Evolutionary conservation across 78 protist genomes (phyloP).

Genomic region (Anaeramoeba flamelloides): DNA sequence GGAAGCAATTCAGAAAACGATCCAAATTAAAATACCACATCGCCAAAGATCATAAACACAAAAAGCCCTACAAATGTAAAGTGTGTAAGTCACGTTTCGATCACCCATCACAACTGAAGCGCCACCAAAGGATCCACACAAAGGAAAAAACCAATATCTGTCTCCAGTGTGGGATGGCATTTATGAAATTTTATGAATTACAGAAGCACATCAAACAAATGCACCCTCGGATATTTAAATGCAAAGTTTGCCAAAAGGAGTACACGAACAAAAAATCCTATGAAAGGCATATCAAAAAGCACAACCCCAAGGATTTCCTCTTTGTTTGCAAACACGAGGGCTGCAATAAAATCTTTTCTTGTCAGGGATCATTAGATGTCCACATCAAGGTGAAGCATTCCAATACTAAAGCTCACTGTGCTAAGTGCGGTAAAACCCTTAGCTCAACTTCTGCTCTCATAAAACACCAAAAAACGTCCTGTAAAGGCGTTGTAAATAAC

Average conservation of each 20-base stretch:
- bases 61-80: neutral
- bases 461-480: too few relatives aligned
- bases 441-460: too few relatives aligned
- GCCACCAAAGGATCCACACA: neutral
- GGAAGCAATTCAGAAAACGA: neutral
- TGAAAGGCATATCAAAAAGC: neutral
- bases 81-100: neutral
- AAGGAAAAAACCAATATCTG: neutral
- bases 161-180: neutral
- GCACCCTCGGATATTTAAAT: neutral
- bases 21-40: neutral
- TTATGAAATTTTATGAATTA: neutral
- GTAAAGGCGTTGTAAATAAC: too few relatives aligned
- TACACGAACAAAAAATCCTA: neutral
- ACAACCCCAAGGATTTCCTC: neutral
- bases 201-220: neutral
- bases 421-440: too few relatives aligned
- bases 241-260: neutral
- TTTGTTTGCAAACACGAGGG: neutral
- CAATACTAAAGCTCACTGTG: too few relatives aligned
- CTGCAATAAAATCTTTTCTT: neutral
- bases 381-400: neutral
- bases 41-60: neutral
- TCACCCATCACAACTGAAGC: neutral
- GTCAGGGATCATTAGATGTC: neutral